Evolutionary conservation across 2,329 filamentous ascomycete species (phyloP).

Genomic region (Blumeria graminis): DNA sequence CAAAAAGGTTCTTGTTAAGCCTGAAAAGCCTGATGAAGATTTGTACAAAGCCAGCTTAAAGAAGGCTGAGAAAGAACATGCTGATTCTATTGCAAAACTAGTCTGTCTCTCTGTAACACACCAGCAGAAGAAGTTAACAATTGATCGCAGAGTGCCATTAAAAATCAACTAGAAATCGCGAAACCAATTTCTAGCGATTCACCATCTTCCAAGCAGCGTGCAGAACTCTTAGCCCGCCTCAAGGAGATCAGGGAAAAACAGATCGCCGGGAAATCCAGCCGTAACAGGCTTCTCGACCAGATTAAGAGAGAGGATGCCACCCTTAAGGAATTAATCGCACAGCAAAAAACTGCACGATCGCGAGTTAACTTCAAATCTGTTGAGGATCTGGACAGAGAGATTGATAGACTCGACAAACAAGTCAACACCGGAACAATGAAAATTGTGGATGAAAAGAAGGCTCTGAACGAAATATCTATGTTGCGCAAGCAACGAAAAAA

Average conservation of each 20-base stretch:
- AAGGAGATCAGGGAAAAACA: slow-evolving; percentile 73
- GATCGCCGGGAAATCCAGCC: slow-evolving; percentile 62
- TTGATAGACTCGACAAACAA: slow-evolving; percentile 56
- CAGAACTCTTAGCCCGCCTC: slow-evolving; percentile 63
- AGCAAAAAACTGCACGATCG: slow-evolving; percentile 67
- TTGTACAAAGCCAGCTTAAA: slow-evolving; percentile 57
- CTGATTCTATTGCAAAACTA: slow-evolving; percentile 46
- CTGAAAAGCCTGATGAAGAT: slow-evolving; percentile 70
- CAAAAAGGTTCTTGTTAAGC: slow-evolving; percentile 27
- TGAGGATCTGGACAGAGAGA: slow-evolving; percentile 71
- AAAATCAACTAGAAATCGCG: slow-evolving; percentile 67
- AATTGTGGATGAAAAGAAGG: slow-evolving; percentile 93
- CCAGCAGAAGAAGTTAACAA: slow-evolving; percentile 5
- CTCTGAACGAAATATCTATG: slow-evolving; percentile 55
- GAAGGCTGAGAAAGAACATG: slow-evolving; percentile 69
- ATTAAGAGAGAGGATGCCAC: slow-evolving; percentile 81
- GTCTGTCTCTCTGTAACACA: slow-evolving; percentile 20
- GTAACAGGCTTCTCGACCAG: slow-evolving; percentile 58
- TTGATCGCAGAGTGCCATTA: slow-evolving; percentile 49
- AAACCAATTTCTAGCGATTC: slow-evolving; percentile 63
- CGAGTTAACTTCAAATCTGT: slow-evolving; percentile 66
- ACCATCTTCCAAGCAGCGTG: slow-evolving; percentile 57
- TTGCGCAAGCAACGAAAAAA: slow-evolving; percentile 78
- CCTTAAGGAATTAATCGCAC: slow-evolving; percentile 58
- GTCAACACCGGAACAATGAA: slow-evolving; percentile 83